Conservation (phyloP, 2,329 filamentous ascomycete species). For the Xylariaceae sp. region DNA sequence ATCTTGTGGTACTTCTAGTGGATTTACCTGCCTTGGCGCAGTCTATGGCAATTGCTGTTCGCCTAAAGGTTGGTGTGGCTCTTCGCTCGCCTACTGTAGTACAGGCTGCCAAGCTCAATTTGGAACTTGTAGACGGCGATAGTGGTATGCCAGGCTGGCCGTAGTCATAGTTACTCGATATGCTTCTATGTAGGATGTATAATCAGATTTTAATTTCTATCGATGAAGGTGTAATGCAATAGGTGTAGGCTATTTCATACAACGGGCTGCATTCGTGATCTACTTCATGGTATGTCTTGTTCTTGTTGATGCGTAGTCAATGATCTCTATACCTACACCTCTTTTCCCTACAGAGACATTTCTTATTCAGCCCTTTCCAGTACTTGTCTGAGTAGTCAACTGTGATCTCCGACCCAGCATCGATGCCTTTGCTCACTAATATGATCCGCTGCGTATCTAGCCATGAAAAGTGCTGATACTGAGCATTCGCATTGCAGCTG, state of each 20-base stretch:
- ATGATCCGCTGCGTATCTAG: constrained; percentile 60
- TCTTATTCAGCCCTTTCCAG: constrained; percentile 62
- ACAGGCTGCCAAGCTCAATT: constrained; percentile 12
- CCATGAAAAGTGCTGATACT: constrained; percentile 65
- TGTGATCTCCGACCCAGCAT: constrained; percentile 60
- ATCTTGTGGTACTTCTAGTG: neutral
- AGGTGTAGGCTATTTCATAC: too few species aligned
- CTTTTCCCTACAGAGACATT: constrained; percentile 59
- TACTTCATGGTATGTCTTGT: too few species aligned
- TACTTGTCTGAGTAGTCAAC: constrained; percentile 66
- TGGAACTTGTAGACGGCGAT: constrained; percentile 1
- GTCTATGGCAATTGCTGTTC: constrained; percentile 18
- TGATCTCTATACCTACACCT: constrained; percentile 54
- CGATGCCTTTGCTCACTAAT: constrained; percentile 61
- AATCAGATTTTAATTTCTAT: too few species aligned
- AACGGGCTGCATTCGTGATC: too few species aligned
- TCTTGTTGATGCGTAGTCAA: neutral
- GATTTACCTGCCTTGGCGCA: constrained; percentile 2
- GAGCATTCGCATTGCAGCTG: constrained; percentile 63
- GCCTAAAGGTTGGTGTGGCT: constrained; percentile 6
- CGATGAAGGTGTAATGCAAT: too few species aligned
- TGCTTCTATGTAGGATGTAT: too few species aligned
- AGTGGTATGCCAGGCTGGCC: neutral
- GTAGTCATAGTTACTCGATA: too few species aligned
- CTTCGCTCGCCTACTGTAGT: constrained; percentile 4